These are phyloP conservation scores for Penicillium aurantiogriseum DNA, from an alignment of 2,329 filamentous ascomycete species.

Conservation along the genomic window DNA sequence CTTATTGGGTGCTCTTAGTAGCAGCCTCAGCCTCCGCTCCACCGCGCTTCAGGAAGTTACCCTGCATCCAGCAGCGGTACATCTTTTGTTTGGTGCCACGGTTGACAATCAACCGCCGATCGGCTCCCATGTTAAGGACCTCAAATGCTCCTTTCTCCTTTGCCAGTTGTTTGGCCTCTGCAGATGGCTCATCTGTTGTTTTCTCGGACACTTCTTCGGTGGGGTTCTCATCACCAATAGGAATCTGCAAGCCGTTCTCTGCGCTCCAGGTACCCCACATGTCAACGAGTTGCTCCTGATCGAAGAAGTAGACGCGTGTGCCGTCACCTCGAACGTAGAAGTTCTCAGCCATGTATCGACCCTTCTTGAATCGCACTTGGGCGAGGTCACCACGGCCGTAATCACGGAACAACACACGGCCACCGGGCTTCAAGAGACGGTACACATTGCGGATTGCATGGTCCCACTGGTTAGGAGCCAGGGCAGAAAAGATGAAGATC, in stretches of 20 bases:
- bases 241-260: slow-evolving; percentile 33
- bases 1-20: slow-evolving; percentile 15
- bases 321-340: slow-evolving; percentile 96
- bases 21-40: neutral
- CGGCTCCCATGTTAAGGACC: slow-evolving; percentile 74
- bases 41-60: slow-evolving; percentile 42
- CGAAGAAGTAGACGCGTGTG: slow-evolving; percentile 96
- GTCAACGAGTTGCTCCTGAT: slow-evolving; percentile 71
- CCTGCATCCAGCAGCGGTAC: slow-evolving; percentile 81
- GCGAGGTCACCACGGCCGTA: slow-evolving; percentile 94
- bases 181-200: neutral
- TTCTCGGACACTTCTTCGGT: neutral
- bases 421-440: slow-evolving; percentile 82
- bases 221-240: slow-evolving; percentile 1
- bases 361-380: slow-evolving; percentile 96
- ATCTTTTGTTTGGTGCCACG: slow-evolving; percentile 89
- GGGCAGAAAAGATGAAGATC: slow-evolving; percentile 95
- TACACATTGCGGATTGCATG: slow-evolving; percentile 78
- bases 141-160: slow-evolving; percentile 55
- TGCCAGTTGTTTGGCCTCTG: slow-evolving; percentile 12
- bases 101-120: slow-evolving; percentile 88
- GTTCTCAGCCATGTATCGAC: slow-evolving; percentile 89
- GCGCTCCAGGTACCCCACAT: slow-evolving; percentile 68
- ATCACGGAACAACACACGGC: slow-evolving; percentile 91
- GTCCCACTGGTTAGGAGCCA: slow-evolving; percentile 81